A percentile compares a stretch with the other conserved stretches of the same genome.
Evolutionary conservation across 2,329 filamentous ascomycete species (phyloP).

Genomic region (Aspergillus ustus): DNA sequence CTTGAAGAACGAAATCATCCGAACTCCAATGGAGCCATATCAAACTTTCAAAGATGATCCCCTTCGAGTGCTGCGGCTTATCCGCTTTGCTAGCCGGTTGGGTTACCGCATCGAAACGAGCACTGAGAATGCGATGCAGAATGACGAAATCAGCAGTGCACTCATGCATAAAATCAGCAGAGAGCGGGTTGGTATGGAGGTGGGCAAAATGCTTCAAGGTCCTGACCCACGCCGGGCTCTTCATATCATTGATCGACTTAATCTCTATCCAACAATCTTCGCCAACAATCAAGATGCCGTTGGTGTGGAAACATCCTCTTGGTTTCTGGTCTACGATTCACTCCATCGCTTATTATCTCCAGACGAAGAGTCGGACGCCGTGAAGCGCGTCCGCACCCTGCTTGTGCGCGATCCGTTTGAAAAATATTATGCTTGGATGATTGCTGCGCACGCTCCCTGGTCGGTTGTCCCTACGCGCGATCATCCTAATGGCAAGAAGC

Average conservation of each 20-base stretch:
- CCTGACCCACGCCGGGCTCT: constrained; percentile 46
- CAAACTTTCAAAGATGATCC: constrained; percentile 96
- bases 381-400: constrained; percentile 42
- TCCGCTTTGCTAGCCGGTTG: constrained; percentile 87
- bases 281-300: constrained; percentile 53
- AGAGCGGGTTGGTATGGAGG: constrained; percentile 82
- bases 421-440: constrained; percentile 74
- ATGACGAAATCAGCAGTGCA: constrained; percentile 76
- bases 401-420: constrained; percentile 69
- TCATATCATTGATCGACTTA: constrained; percentile 44
- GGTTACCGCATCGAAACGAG: constrained; percentile 75
- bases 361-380: constrained; percentile 41
- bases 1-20: constrained; percentile 72
- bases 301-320: constrained; percentile 63
- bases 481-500: constrained; percentile 52
- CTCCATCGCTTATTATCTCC: constrained; percentile 56
- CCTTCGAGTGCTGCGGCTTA: constrained; percentile 79
- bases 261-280: constrained; percentile 47
- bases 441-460: constrained; percentile 78
- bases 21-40: constrained; percentile 83
- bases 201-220: constrained; percentile 89
- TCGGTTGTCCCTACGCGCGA: constrained; percentile 52
- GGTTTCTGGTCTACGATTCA: constrained; percentile 67
- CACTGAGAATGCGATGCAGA: constrained; percentile 74
- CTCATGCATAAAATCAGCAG: constrained; percentile 88